A percentile compares a stretch with the other conserved stretches of the same genome.
These are phyloP conservation scores for Termitomyces sp. DNA, from an alignment of 768 basidiomycete species.

Conservation along the genomic window DNA sequence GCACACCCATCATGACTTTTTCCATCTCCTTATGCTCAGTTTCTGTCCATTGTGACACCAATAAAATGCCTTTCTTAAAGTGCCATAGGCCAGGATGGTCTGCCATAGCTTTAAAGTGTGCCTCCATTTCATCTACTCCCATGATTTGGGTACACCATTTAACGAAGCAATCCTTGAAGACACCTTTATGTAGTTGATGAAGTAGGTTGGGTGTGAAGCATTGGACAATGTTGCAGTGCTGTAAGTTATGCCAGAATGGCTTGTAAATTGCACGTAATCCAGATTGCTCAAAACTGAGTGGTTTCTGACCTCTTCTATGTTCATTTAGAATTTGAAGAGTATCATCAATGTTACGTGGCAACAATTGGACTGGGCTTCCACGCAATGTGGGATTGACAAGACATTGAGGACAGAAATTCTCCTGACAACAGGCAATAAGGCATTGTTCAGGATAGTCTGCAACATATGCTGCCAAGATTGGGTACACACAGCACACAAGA, in stretches of 20 bases:
- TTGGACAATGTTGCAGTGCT: slow-evolving; percentile 36
- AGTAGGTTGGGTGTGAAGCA: slow-evolving; percentile 40
- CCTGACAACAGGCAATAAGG: slow-evolving; percentile 23
- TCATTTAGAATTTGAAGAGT: background rate
- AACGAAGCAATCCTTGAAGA: slow-evolving; percentile 42
- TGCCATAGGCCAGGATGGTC: slow-evolving; percentile 12
- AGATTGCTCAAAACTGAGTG: slow-evolving; percentile 9
- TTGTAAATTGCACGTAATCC: slow-evolving; percentile 12
- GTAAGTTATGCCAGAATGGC: slow-evolving; percentile 39
- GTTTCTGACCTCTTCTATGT: background rate
- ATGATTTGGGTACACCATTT: slow-evolving; percentile 19
- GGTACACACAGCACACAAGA: slow-evolving; percentile 19
- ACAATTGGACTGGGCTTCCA: background rate
- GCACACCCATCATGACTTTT: slow-evolving; percentile 20
- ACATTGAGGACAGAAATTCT: slow-evolving; percentile 25
- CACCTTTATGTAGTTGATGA: slow-evolving; percentile 47
- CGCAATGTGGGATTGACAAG: slow-evolving; percentile 10
- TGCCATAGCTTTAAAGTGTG: slow-evolving; percentile 27
- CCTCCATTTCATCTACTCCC: slow-evolving; percentile 13
- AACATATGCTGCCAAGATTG: slow-evolving; percentile 26
- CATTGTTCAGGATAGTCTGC: slow-evolving; percentile 31
- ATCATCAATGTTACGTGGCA: background rate
- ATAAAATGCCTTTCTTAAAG: slow-evolving; percentile 4
- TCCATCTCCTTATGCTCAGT: slow-evolving; percentile 10
- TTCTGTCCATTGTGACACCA: slow-evolving; percentile 2